Percentiles rank a stretch among this genome's conserved stretches.
Evolutionary conservation across 371 early-diverging fungal genomes (phyloP).

Genomic region (Fennellomyces sp.): DNA sequence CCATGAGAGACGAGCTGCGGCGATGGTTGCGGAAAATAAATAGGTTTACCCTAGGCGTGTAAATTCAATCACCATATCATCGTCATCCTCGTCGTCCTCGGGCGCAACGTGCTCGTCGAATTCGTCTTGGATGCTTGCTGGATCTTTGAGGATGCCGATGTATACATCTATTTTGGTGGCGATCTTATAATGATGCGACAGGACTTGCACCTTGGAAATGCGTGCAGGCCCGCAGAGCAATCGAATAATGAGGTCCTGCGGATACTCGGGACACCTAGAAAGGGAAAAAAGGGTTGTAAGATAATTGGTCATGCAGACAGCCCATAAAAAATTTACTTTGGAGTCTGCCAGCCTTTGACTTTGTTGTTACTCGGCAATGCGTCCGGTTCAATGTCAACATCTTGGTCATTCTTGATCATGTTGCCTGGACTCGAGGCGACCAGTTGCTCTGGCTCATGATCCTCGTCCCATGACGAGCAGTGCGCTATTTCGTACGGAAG

Average conservation of each 20-base stretch:
- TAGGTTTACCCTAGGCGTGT: constrained; percentile 34
- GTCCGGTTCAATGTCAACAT: constrained; percentile 14
- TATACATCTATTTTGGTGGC: constrained; percentile 76
- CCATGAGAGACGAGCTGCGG: neutral
- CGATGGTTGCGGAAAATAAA: neutral
- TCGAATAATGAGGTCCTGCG: constrained; percentile 71
- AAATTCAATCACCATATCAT: constrained; percentile 41
- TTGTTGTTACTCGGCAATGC: constrained; percentile 21
- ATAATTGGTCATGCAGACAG: no score
- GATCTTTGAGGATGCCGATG: constrained; percentile 49
- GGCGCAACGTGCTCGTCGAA: constrained; percentile 2
- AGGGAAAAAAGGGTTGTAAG: constrained; percentile 1
- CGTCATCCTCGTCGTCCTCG: constrained; percentile 16
- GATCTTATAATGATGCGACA: constrained; percentile 84
- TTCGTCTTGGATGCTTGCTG: constrained; percentile 16
- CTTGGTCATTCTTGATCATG: constrained; percentile 13
- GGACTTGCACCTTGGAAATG: constrained; percentile 71
- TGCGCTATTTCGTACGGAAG: constrained; percentile 29
- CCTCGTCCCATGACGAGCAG: constrained; percentile 48
- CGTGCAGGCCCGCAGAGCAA: constrained; percentile 62
- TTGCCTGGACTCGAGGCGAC: constrained; percentile 38
- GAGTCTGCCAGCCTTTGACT: constrained; percentile 52
- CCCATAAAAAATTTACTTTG: constrained; percentile 36
- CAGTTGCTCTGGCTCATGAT: constrained; percentile 40
- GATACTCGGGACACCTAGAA: constrained; percentile 72